These are phyloP conservation scores for Chrysophaeum taylorii DNA, from an alignment of 352 stramenopile genomes.

Conservation along the genomic window DNA sequence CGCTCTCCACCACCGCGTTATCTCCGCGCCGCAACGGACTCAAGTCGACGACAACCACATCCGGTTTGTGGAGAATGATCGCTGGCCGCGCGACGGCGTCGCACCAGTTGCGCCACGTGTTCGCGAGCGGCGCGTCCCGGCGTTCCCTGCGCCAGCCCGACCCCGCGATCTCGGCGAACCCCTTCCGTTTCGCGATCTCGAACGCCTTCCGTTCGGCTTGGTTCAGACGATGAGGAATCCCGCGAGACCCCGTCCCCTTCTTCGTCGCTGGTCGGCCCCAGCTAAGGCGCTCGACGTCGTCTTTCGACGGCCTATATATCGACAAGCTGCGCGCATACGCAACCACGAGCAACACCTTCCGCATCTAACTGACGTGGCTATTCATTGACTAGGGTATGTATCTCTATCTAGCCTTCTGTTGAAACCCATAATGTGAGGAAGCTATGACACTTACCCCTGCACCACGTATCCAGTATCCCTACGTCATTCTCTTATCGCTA, in stretches of 20 bases:
- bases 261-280: slow-evolving; percentile 36
- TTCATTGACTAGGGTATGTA: too few relatives aligned
- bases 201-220: slow-evolving; percentile 35
- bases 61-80: slow-evolving; percentile 39
- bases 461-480: too few relatives aligned
- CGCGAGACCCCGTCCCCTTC: slow-evolving; percentile 35
- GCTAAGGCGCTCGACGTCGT: slow-evolving; percentile 38
- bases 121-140: slow-evolving; percentile 38
- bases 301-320: neutral
- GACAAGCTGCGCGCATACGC: too few relatives aligned
- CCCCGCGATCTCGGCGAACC: slow-evolving; percentile 34
- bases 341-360: too few relatives aligned
- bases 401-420: too few relatives aligned
- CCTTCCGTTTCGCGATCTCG: slow-evolving; percentile 34
- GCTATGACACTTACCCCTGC: too few relatives aligned
- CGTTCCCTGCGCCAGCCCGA: slow-evolving; percentile 34
- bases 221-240: slow-evolving; percentile 38
- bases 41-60: slow-evolving; percentile 38
- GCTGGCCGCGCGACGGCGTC: slow-evolving; percentile 33
- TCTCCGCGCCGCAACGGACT: slow-evolving; percentile 30
- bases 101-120: slow-evolving; percentile 39
- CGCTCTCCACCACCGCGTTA: slow-evolving; percentile 13
- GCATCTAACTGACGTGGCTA: too few relatives aligned
- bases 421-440: too few relatives aligned
- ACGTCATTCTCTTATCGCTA: too few relatives aligned